phyloP scores from a whole-genome alignment of 306 rosid genomes.

The Phaseolus lunatus region DNA sequence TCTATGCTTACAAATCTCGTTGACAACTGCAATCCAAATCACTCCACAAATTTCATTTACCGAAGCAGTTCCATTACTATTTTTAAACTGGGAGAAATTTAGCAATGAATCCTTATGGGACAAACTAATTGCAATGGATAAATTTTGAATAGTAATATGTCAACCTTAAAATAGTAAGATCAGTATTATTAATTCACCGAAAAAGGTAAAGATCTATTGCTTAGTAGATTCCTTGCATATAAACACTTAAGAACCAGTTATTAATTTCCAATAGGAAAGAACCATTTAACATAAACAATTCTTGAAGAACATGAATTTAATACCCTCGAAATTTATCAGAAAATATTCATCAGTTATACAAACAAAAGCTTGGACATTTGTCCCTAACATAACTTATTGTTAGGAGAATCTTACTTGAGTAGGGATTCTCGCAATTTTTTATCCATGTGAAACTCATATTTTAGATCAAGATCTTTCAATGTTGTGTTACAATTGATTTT shows the following conservation, averaged over 20 bases:
- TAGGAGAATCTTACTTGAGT: constrained; percentile 63
- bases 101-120: too few relatives aligned
- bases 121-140: too few relatives aligned
- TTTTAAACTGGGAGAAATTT: too few relatives aligned
- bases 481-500: constrained; percentile 68
- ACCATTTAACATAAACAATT: background rate
- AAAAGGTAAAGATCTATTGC: background rate
- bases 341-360: background rate
- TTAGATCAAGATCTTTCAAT: constrained; percentile 81
- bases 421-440: constrained; percentile 77
- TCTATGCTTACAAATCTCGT: too few relatives aligned
- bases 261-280: background rate
- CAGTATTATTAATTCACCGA: background rate
- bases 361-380: background rate
- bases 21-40: too few relatives aligned
- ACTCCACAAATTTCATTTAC: too few relatives aligned
- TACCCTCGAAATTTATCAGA: background rate
- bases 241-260: background rate
- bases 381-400: constrained; percentile 5
- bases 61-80: too few relatives aligned
- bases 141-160: background rate
- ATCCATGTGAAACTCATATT: constrained; percentile 86
- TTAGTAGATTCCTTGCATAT: background rate
- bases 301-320: background rate
- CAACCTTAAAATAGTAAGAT: background rate